A percentile compares a stretch with the other conserved stretches of the same genome.
phyloP scores from a whole-genome alignment of 805 yeast species.

The Sugiyamaella valdiviana region DNA sequence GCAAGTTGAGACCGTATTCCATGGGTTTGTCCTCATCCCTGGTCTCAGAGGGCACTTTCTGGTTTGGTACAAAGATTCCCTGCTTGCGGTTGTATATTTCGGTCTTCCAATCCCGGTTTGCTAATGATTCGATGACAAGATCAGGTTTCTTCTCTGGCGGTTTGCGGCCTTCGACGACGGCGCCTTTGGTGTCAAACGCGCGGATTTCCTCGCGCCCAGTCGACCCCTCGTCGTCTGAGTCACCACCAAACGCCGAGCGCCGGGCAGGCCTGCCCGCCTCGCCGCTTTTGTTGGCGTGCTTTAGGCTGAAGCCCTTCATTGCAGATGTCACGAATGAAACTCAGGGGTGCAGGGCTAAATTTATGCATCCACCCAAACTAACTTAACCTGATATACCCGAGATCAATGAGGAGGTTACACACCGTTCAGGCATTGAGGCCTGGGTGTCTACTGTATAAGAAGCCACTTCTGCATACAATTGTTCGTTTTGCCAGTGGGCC shows the following conservation, averaged over 20 bases:
- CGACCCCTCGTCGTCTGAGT: not conserved
- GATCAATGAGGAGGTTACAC: too few species aligned
- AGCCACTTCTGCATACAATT: too few species aligned
- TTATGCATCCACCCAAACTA: not conserved
- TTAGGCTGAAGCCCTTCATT: not conserved
- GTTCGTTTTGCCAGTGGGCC: not conserved
- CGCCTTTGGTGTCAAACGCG: constrained; percentile 3
- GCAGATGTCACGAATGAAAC: not conserved
- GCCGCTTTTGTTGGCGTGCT: not conserved
- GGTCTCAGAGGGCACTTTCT: not conserved
- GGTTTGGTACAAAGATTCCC: not conserved
- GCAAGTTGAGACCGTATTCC: constrained; percentile 13
- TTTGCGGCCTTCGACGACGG: not conserved
- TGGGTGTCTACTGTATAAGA: too few species aligned
- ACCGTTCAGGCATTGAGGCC: not conserved
- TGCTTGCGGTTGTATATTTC: not conserved
- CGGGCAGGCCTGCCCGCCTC: not conserved
- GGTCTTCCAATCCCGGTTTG: constrained; percentile 17
- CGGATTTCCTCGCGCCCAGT: not conserved
- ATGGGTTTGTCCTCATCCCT: not conserved
- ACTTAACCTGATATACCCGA: too few species aligned
- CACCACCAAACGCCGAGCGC: not conserved
- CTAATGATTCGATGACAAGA: constrained; percentile 12
- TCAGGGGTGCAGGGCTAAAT: not conserved
- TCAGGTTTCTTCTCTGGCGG: constrained; percentile 5